Evolutionary conservation across 257 asterid species (phyloP), one percentile per base, ranked within the genome.

Genomic region (Primulina tabacum): DNA sequence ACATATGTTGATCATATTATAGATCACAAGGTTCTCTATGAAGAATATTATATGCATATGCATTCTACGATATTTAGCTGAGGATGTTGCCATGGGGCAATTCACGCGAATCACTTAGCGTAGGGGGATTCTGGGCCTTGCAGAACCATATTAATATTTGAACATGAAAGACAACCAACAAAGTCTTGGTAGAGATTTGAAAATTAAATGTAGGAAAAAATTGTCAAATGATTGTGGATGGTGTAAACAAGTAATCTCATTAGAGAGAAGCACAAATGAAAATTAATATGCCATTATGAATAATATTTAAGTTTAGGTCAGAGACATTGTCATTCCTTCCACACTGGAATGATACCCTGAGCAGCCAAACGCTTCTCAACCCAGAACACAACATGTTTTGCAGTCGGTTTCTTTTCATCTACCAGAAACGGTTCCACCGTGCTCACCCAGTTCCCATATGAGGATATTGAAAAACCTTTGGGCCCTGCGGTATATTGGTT

Each of bases 291-390:
- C 4, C 47, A 16, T n/a, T 71, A 26, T 16, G 52, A 17, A 38
- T 38, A 40, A 55, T 47, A 67, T 17, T 58, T 5, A 33, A 24
- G 57, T 20, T 34, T 33, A 33, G 50, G 3, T 30, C 40, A 63
- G 59, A 32, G 50, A 30, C 9, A 12, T 1, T 40, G 33, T 76
- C 73, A 84, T 20, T 87, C 89, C 61, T 79, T 81, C 97, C 97
- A 91, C 37, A 91, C 96, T 3, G 97, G 96, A 73, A 89, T 86
- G 0, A 91, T 87, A 76, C 92, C 98, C 79, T 89, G 97, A 73
- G 96, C 97, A 79, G 97, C 98, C 80, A 92, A 89, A 34, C 95
- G 96, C 84, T 92, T 89, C 84, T 88, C 93, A 43, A 92, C 93
- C 97, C 96, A 89, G 85, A 89, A 92, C 0, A 89, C 88, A 53